phyloP scores from a whole-genome alignment of 2,329 filamentous ascomycete genomes.

The Sporothrix humicola region DNA sequence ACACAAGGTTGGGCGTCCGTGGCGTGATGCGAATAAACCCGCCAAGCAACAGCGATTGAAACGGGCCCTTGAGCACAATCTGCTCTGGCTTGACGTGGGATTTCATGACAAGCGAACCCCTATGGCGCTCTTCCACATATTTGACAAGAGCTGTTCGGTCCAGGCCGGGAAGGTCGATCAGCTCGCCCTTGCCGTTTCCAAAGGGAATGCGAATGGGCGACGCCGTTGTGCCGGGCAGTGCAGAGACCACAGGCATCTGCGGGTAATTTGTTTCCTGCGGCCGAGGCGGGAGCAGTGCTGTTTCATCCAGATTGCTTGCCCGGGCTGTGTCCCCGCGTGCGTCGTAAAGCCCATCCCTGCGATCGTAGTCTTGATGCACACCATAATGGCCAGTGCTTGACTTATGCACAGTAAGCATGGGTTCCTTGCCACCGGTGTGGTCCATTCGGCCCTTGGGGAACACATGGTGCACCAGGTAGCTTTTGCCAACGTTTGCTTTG shows the following conservation, averaged over 20 bases:
- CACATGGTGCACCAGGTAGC: constrained; percentile 82
- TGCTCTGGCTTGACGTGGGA: constrained; percentile 75
- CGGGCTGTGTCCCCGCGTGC: constrained; percentile 42
- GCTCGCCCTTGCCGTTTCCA: constrained; percentile 81
- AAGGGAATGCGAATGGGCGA: constrained; percentile 94
- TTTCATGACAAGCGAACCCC: constrained; percentile 76
- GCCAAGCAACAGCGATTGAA: constrained; percentile 81
- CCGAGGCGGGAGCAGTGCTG: constrained; percentile 74
- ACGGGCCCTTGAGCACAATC: constrained; percentile 68
- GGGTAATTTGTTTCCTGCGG: constrained; percentile 77
- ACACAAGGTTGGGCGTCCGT: constrained; percentile 63
- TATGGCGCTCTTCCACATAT: constrained; percentile 70
- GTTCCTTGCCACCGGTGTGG: not conserved
- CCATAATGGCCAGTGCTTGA: constrained; percentile 20
- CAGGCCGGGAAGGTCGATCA: constrained; percentile 91
- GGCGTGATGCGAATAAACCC: constrained; percentile 90
- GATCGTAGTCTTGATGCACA: constrained; percentile 24
- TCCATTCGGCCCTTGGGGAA: constrained; percentile 76
- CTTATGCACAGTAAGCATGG: not conserved
- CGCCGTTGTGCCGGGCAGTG: constrained; percentile 89
- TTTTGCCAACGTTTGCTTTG: constrained; percentile 98
- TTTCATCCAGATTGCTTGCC: constrained; percentile 47
- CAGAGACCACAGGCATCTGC: constrained; percentile 82
- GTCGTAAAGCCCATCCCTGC: constrained; percentile 38
- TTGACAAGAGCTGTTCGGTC: constrained; percentile 73